phyloP scores from a whole-genome alignment of 495 filamentous ascomycete species.

The Aspergillus homomorphus region DNA sequence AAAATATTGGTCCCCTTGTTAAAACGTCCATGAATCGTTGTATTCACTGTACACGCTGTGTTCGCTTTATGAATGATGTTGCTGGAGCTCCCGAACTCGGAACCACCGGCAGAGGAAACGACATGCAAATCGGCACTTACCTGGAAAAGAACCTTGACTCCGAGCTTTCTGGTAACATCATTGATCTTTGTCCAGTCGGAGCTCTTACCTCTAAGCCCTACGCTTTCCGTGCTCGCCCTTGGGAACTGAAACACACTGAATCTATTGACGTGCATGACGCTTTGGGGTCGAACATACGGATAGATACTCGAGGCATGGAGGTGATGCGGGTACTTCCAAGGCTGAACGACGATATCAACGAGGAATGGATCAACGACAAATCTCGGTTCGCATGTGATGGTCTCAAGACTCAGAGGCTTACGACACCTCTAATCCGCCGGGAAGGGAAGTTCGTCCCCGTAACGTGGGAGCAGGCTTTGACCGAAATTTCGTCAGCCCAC shows the following conservation, averaged over 20 bases:
- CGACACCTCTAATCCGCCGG: conserved; percentile 83
- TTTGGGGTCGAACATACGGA: conserved; percentile 87
- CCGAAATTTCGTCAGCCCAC: conserved; percentile 75
- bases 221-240: conserved; percentile 92
- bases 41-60: conserved; percentile 97
- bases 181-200: conserved; percentile 96
- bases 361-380: conserved; percentile 99
- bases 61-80: conserved; percentile 96
- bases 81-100: conserved; percentile 94
- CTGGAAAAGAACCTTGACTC: conserved; percentile 86
- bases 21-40: conserved; percentile 99
- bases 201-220: conserved; percentile 96
- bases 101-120: conserved; percentile 90
- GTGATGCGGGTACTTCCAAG: conserved; percentile 92
- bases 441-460: conserved; percentile 85
- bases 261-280: conserved; percentile 92
- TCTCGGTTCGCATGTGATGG: conserved; percentile 95
- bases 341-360: conserved; percentile 95
- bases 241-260: conserved; percentile 92
- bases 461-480: conserved; percentile 90
- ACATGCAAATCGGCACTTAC: conserved; percentile 97
- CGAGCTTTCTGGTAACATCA: conserved; percentile 94
- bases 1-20: conserved; percentile 97
- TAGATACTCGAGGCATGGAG: conserved; percentile 90
- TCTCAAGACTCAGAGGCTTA: conserved; percentile 90